phyloP scores from a whole-genome alignment of 2,329 filamentous ascomycete species.

The Nothophoma quercina region DNA sequence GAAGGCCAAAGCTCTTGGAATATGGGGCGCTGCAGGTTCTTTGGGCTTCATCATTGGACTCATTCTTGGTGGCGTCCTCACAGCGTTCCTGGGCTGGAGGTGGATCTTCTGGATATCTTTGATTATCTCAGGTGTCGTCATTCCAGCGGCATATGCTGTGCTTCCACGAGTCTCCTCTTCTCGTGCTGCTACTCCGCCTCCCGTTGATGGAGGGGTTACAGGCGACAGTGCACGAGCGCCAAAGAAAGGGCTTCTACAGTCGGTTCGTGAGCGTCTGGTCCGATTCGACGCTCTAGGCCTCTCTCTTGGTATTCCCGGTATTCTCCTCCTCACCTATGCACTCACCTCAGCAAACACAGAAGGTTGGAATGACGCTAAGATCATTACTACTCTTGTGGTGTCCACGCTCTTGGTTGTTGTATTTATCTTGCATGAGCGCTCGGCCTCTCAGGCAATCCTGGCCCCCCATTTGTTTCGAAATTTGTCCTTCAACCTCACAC shows the following conservation, averaged over 20 bases:
- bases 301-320: conserved; percentile 3
- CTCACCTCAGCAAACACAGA: conserved; percentile 5
- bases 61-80: neutral
- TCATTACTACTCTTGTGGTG: conserved; percentile 1
- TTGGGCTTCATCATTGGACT: conserved; percentile 4
- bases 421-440: neutral
- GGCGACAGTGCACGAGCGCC: neutral
- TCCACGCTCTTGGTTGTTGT: neutral
- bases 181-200: neutral
- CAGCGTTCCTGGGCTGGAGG: neutral
- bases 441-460: neutral
- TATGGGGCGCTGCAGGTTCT: conserved; percentile 5
- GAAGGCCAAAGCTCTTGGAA: conserved; percentile 3
- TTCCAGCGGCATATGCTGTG: neutral
- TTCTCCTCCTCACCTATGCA: conserved; percentile 6
- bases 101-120: conserved; percentile 1
- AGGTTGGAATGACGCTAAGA: conserved; percentile 2
- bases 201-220: neutral
- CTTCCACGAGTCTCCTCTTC: neutral
- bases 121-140: neutral
- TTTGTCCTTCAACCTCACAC: neutral
- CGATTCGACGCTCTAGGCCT: conserved; percentile 4
- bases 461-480: conserved; percentile 1
- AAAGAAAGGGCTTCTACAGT: neutral
- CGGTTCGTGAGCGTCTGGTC: neutral